phyloP scores from a whole-genome alignment of 1,139 yeast genomes.

The Blastobotrys illinoisensis region DNA sequence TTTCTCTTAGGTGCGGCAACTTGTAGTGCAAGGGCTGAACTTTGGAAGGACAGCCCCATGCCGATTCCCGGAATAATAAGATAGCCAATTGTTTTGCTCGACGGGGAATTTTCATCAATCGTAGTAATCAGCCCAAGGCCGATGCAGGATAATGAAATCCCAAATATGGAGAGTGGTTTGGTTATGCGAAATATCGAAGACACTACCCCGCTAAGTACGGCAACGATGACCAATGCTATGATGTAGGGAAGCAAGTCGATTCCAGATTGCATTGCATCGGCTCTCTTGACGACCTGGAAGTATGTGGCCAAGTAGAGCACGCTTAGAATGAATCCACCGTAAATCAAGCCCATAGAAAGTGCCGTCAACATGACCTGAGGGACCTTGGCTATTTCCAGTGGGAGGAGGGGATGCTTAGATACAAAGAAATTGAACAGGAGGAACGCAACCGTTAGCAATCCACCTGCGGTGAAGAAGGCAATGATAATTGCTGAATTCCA shows the following conservation, averaged over 20 bases:
- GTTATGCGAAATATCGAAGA: no score
- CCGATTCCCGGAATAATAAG: no score
- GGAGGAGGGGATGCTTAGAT: constrained; percentile 44
- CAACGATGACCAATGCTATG: constrained; percentile 45
- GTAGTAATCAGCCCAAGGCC: no score
- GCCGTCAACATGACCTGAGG: constrained; percentile 34
- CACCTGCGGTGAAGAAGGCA: constrained; percentile 48
- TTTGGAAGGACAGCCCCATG: no score
- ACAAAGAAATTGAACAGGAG: constrained; percentile 44
- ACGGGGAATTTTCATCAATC: no score
- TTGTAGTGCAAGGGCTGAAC: no score
- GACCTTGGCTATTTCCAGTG: constrained; percentile 36
- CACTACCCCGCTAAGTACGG: no score
- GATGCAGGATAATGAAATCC: constrained; percentile 48
- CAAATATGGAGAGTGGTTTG: no score
- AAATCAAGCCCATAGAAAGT: constrained; percentile 38
- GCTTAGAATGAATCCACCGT: constrained; percentile 42
- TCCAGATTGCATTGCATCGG: constrained; percentile 53
- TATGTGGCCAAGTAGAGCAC: constrained; percentile 47
- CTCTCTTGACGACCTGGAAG: constrained; percentile 49
- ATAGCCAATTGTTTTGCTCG: no score
- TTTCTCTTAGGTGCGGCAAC: no score
- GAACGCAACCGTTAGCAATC: constrained; percentile 38
- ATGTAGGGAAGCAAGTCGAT: constrained; percentile 52
- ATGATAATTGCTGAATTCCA: constrained; percentile 57